Evolutionary conservation across 805 yeast genomes (phyloP).

Genomic region (Yarrowia sp.): DNA sequence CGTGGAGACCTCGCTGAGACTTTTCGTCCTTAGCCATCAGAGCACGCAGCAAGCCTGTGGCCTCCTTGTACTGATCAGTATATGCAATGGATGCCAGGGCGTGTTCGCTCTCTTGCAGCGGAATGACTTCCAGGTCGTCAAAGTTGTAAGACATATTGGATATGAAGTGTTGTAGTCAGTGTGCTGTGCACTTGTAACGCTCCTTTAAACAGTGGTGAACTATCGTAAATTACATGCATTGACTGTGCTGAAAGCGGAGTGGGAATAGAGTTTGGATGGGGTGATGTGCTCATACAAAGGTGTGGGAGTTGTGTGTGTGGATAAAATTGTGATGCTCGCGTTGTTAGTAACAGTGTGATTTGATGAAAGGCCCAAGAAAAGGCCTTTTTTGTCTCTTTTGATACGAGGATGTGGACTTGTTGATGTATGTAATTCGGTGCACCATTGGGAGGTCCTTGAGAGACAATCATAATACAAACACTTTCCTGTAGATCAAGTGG

Average conservation of each 20-base stretch:
- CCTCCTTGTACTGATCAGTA: slow-evolving; percentile 61
- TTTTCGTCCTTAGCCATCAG: slow-evolving; percentile 57
- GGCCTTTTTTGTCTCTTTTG: too few species aligned
- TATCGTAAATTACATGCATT: background rate
- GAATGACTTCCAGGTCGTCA: slow-evolving; percentile 38
- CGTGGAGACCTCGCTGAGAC: slow-evolving; percentile 64
- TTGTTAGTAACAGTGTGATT: too few species aligned
- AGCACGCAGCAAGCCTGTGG: slow-evolving; percentile 60
- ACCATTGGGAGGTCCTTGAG: background rate
- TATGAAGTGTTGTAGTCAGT: background rate
- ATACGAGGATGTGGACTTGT: too few species aligned
- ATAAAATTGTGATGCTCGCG: too few species aligned
- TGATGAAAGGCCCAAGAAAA: too few species aligned
- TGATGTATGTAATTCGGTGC: too few species aligned
- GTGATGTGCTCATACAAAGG: background rate
- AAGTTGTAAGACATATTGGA: slow-evolving; percentile 33
- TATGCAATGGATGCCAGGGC: slow-evolving; percentile 49
- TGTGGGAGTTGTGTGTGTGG: background rate
- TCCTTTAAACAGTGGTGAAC: background rate
- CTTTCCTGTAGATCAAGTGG: too few species aligned
- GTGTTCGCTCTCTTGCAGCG: slow-evolving; percentile 33
- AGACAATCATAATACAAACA: background rate
- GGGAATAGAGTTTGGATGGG: background rate
- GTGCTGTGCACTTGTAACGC: background rate
- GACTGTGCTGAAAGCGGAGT: background rate